Percentiles rank a stretch among this genome's conserved stretches.
phyloP scores from a whole-genome alignment of 2,329 filamentous ascomycete species.

The Diaporthe caulivora region DNA sequence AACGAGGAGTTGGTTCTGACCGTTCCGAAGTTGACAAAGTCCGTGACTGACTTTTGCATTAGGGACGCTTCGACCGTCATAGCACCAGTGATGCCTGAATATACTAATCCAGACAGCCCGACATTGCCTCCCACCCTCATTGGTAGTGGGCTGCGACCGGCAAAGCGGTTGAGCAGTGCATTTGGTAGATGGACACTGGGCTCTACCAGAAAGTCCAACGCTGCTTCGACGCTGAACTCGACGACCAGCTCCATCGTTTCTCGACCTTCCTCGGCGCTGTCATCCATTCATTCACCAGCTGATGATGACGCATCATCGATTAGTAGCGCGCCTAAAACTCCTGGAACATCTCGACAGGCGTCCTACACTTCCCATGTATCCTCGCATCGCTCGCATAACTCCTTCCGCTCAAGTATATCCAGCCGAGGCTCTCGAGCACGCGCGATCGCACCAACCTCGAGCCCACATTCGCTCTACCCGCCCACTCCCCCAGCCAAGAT shows the following conservation, averaged over 20 bases:
- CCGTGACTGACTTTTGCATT: background rate
- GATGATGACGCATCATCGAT: constrained; percentile 29
- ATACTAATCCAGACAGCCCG: background rate
- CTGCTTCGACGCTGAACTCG: background rate
- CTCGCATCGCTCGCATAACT: constrained; percentile 14
- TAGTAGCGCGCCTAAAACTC: constrained; percentile 13
- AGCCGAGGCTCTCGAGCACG: constrained; percentile 23
- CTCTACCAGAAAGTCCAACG: background rate
- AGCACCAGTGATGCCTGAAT: background rate
- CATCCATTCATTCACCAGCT: background rate
- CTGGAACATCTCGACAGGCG: constrained; percentile 10
- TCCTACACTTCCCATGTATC: constrained; percentile 24
- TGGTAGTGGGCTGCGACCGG: background rate
- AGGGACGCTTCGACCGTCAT: background rate
- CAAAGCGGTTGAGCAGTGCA: constrained; percentile 22
- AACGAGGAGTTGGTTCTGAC: background rate
- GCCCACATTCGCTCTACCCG: background rate
- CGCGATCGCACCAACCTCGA: constrained; percentile 1
- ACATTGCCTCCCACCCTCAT: background rate
- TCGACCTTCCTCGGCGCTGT: constrained; percentile 25
- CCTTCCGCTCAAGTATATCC: constrained; percentile 21
- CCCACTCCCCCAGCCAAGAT: constrained; percentile 18
- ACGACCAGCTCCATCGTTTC: constrained; percentile 21
- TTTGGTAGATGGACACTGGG: constrained; percentile 23
- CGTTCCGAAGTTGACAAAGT: fast-evolving